These are phyloP conservation scores for Aspergillus bridgeri DNA, from an alignment of 495 filamentous ascomycete genomes.

Conservation along the genomic window DNA sequence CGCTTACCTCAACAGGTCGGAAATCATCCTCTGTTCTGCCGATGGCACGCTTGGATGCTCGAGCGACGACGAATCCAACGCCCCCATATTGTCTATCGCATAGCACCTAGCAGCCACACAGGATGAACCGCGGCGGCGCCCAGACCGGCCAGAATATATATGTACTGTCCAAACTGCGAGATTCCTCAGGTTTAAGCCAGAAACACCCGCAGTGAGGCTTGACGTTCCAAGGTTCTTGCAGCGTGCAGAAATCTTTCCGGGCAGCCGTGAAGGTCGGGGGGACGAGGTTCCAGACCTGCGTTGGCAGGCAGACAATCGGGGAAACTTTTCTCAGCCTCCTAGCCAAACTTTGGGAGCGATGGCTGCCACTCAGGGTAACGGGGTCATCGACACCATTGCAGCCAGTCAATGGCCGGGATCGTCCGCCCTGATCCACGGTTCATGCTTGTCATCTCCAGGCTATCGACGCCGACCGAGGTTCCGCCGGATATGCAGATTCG, in stretches of 20 bases:
- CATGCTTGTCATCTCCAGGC: neutral
- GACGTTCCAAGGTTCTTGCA: neutral
- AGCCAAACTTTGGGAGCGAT: neutral
- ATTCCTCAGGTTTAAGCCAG: neutral
- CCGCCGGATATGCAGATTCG: neutral
- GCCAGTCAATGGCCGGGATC: neutral
- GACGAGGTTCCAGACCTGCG: neutral
- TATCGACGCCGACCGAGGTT: neutral
- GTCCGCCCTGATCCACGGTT: neutral
- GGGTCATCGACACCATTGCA: neutral
- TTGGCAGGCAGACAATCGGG: neutral
- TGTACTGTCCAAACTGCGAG: neutral
- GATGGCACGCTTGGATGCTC: constrained; percentile 5
- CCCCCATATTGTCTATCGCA: constrained; percentile 14
- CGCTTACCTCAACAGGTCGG: constrained; percentile 11
- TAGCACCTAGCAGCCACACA: neutral
- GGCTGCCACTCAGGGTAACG: too few relatives aligned
- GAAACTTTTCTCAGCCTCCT: neutral
- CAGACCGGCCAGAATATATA: neutral
- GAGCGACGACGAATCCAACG: constrained; percentile 11
- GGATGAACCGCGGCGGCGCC: neutral
- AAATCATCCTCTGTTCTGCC: constrained; percentile 8
- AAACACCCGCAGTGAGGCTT: neutral
- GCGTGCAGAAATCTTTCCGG: neutral
- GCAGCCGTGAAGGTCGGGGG: neutral